These are phyloP conservation scores for Colletotrichum spinosum DNA, from an alignment of 2,329 filamentous ascomycete species.

Conservation along the genomic window DNA sequence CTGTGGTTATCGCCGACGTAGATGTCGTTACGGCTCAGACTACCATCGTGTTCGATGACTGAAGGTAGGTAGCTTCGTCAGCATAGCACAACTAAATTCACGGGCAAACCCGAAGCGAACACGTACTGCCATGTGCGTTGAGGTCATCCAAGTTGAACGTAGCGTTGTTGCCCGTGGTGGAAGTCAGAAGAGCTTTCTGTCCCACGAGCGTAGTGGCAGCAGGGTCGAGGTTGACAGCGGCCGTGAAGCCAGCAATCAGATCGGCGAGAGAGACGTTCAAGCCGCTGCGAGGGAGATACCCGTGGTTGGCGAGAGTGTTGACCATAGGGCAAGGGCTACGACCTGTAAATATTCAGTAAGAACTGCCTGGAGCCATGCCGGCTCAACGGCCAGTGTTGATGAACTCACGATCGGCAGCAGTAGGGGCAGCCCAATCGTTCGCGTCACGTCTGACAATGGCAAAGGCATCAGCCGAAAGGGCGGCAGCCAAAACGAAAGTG, in stretches of 20 bases:
- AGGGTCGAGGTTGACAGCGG: slow-evolving; percentile 37
- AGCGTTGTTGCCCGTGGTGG: slow-evolving; percentile 43
- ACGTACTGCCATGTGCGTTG: slow-evolving; percentile 40
- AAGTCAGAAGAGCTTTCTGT: slow-evolving; percentile 38
- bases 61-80: neutral
- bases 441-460: slow-evolving; percentile 12
- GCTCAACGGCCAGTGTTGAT: neutral
- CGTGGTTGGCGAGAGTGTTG: slow-evolving; percentile 42
- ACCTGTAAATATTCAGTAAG: slow-evolving; percentile 11
- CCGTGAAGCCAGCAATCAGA: slow-evolving; percentile 35
- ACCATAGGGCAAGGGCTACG: slow-evolving; percentile 42
- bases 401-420: slow-evolving; percentile 24
- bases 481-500: slow-evolving; percentile 8
- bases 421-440: slow-evolving; percentile 32
- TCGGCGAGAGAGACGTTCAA: slow-evolving; percentile 37
- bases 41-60: slow-evolving; percentile 51
- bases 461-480: slow-evolving; percentile 26
- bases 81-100: neutral
- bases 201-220: slow-evolving; percentile 37
- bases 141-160: slow-evolving; percentile 47
- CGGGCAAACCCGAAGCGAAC: neutral
- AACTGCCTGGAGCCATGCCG: neutral
- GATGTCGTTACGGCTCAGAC: slow-evolving; percentile 45
- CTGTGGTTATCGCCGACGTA: slow-evolving; percentile 46
- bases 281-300: slow-evolving; percentile 38